Evolutionary conservation across 306 rosid species (phyloP).

Genomic region (Vicia faba): DNA sequence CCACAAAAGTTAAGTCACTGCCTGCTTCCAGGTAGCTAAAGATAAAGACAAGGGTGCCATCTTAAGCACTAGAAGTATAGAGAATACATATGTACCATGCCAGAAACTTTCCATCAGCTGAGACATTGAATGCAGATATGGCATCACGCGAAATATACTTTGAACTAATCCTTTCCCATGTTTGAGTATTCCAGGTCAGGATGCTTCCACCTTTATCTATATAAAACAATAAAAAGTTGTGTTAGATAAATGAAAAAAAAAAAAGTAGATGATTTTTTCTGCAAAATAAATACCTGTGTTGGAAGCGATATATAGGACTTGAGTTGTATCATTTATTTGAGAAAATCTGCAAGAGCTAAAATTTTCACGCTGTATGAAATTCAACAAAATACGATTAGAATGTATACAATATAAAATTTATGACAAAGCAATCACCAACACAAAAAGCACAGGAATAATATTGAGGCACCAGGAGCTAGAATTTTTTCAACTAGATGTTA

Average conservation of each 20-base stretch:
- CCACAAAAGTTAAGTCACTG: constrained; percentile 23
- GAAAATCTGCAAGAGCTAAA: constrained; percentile 86
- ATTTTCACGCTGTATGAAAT: constrained; percentile 63
- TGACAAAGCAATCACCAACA: constrained; percentile 20
- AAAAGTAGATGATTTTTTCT: constrained; percentile 23
- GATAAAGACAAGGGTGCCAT: constrained; percentile 10
- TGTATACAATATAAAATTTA: not conserved
- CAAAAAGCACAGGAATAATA: constrained; percentile 13
- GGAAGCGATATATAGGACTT: constrained; percentile 62
- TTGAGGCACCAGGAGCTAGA: constrained; percentile 23
- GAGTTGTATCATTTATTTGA: constrained; percentile 46
- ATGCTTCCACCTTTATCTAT: constrained; percentile 77
- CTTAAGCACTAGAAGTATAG: constrained; percentile 18
- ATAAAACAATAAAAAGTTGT: constrained; percentile 25
- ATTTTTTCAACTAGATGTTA: constrained; percentile 8
- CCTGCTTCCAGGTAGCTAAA: constrained; percentile 15
- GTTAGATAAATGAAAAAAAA: constrained; percentile 33
- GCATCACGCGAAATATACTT: constrained; percentile 63
- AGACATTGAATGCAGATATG: constrained; percentile 71
- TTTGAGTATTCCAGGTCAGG: constrained; percentile 74
- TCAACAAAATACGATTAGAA: constrained; percentile 38
- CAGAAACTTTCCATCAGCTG: constrained; percentile 82
- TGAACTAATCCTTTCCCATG: constrained; percentile 74
- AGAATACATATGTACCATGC: constrained; percentile 67
- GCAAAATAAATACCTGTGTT: constrained; percentile 55